Evolutionary conservation across 345 rosid species (phyloP), one percentile per base, ranked within the genome.

Genomic region (Salix suchowensis): DNA sequence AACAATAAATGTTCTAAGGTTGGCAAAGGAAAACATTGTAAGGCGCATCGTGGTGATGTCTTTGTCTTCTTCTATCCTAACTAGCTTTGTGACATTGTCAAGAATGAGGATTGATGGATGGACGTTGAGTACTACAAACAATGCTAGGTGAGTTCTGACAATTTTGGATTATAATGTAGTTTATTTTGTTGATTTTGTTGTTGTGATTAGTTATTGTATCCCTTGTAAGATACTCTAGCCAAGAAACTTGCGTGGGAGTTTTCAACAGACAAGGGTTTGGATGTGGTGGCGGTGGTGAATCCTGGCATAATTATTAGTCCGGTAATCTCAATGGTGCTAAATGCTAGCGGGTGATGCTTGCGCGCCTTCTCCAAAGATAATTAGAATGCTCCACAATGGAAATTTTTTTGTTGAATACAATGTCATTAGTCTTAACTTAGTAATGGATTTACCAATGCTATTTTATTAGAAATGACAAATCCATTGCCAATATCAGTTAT

Each of bases 291-390:
- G 84, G 97, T 86, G 76, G 95, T 96, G 80, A 93, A 96, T 85
- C 99, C 99, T 9, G 98, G 97, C 19, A 91, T 97, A 0, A 98
- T 96, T 65, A 86, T 93, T 94, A 97, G 99, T 7, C 96, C 94
- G 72, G 85, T 88, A 40, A 90, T 96, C 80, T 85, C 95, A 0
- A 92, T 95, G 0, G 86, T 85, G 0, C 82, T 93, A 14, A 93
- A 92, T 85, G 97, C 90, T 7, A 96, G 98, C 85, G 32, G 32
- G 2, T 89, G 78, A 82, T 93, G 89, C 88, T 93, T 79, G 32
- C 75, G 9, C 96, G 92, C 71, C 91, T 93, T 70, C 89, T 96
- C 30, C 83, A 91, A 76, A 98, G 97, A 32, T 32, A 4, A 32
- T 32, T 32, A 0, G 36, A 32, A 32, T 32, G 36, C 36, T 32